phyloP scores from a whole-genome alignment of 768 basidiomycete genomes.

The Boletus coccyginus region DNA sequence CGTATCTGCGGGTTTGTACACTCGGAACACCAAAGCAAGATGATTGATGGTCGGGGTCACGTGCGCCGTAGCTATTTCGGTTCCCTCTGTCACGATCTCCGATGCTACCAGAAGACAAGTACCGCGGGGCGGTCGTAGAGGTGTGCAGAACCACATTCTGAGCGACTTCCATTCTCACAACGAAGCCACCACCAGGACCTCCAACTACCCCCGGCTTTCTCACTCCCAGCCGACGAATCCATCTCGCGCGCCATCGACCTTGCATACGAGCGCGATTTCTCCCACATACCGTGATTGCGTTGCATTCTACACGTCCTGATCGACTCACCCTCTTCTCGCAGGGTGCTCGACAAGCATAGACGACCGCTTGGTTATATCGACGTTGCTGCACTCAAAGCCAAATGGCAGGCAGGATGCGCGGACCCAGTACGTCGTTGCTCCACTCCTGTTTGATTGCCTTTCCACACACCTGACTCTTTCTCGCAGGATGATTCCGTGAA shows the following conservation, averaged over 20 bases:
- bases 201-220: slow-evolving; percentile 85
- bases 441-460: neutral
- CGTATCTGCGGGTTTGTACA: no score
- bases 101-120: slow-evolving; percentile 46
- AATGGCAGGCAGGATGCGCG: slow-evolving; percentile 74
- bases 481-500: slow-evolving; percentile 67
- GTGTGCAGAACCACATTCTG: slow-evolving; percentile 34
- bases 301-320: neutral
- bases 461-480: neutral
- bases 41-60: no score
- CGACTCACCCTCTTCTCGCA: slow-evolving; percentile 27
- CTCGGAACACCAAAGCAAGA: no score
- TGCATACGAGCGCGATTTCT: slow-evolving; percentile 93
- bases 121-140: slow-evolving; percentile 90
- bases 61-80: neutral
- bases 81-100: slow-evolving; percentile 2
- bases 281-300: slow-evolving; percentile 76
- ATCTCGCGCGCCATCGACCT: slow-evolving; percentile 78
- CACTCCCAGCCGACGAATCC: slow-evolving; percentile 66
- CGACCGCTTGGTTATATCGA: slow-evolving; percentile 85
- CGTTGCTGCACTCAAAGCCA: slow-evolving; percentile 66
- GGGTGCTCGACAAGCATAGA: slow-evolving; percentile 70
- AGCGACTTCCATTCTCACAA: neutral
- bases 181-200: slow-evolving; percentile 41
- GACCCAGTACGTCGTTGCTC: slow-evolving; percentile 51